These are phyloP conservation scores for Hondaea fermentalgiana DNA, from an alignment of 108 stramenopile species.

Conservation along the genomic window DNA sequence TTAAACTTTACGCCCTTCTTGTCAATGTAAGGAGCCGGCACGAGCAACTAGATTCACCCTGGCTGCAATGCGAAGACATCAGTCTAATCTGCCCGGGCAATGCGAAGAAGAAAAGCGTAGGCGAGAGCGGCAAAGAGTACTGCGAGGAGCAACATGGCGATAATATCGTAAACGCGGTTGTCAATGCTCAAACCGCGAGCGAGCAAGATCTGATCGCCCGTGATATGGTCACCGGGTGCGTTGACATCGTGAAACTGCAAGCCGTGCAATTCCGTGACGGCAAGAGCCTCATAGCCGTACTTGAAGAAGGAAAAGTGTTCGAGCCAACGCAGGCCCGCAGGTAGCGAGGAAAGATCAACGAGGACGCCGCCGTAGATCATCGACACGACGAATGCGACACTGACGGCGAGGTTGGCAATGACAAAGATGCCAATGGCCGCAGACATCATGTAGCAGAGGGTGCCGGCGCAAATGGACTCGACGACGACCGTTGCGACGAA, in stretches of 20 bases:
- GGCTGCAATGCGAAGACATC: too few species aligned
- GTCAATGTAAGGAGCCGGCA: too few species aligned
- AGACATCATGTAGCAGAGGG: not conserved
- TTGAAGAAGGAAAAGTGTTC: not conserved
- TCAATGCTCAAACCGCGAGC: not conserved
- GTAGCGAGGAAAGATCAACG: not conserved
- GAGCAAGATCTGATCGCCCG: not conserved
- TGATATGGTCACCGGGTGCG: not conserved
- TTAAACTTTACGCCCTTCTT: too few species aligned
- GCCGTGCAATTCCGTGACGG: not conserved
- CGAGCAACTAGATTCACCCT: too few species aligned
- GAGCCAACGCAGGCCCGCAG: not conserved
- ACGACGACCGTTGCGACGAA: not conserved
- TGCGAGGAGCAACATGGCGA: not conserved
- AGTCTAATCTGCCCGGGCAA: not conserved
- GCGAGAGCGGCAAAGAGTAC: not conserved
- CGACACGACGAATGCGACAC: not conserved
- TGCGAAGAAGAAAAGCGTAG: not conserved
- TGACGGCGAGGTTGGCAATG: not conserved
- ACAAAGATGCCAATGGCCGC: not conserved
- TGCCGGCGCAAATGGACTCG: not conserved
- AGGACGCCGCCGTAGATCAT: not conserved
- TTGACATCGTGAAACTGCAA: not conserved
- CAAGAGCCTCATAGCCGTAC: not conserved
- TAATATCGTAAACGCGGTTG: not conserved